A percentile compares a stretch with the other conserved stretches of the same genome.
These are phyloP conservation scores for Ligustrum vulgare DNA, from an alignment of 257 asterid species.

Conservation along the genomic window DNA sequence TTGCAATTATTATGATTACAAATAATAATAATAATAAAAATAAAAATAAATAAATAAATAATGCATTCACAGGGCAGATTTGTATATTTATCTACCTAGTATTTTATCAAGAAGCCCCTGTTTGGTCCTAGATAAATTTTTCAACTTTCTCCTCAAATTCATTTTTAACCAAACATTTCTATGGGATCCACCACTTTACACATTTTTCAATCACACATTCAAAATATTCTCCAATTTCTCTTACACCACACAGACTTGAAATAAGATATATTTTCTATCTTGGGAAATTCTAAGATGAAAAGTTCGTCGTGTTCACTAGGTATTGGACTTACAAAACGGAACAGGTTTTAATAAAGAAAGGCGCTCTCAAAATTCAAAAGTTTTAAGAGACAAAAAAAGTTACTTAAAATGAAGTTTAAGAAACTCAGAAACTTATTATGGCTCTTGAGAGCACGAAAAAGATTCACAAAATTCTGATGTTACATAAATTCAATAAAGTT, in stretches of 20 bases:
- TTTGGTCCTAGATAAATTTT: too few relatives aligned
- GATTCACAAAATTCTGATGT: neutral
- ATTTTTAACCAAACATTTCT: too few relatives aligned
- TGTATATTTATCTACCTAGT: neutral
- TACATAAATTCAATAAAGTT: neutral
- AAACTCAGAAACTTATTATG: neutral
- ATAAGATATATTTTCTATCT: neutral
- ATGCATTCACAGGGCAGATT: neutral
- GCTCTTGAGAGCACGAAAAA: neutral
- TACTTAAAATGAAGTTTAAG: neutral
- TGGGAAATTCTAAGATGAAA: neutral
- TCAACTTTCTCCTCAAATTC: too few relatives aligned
- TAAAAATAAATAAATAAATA: neutral
- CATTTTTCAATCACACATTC: too few relatives aligned
- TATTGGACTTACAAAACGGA: neutral
- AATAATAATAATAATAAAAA: too few relatives aligned
- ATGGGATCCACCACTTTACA: too few relatives aligned
- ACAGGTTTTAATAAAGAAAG: neutral
- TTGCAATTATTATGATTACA: too few relatives aligned
- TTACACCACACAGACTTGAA: too few relatives aligned
- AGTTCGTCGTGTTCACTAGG: too few relatives aligned
- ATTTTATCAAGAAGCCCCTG: neutral
- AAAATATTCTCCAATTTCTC: too few relatives aligned
- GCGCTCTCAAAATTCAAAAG: neutral
- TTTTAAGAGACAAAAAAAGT: neutral